Evolutionary conservation across 441 rosid species (phyloP), one percentile per base, ranked within the genome.

Genomic region (Adansonia gregorii): DNA sequence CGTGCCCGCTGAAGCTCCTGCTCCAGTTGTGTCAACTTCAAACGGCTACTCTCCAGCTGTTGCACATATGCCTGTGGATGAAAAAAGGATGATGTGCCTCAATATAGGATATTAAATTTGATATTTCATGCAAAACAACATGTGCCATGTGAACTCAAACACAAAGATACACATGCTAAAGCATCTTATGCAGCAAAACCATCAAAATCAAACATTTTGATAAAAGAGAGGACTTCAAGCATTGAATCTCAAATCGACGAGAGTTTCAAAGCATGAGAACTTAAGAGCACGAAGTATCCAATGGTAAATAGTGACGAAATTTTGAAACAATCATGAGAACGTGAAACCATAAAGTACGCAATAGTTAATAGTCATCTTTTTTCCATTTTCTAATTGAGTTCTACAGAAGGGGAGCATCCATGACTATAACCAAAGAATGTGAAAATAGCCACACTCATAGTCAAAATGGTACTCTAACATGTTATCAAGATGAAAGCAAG

Each of bases 1-100:
- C 99, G 90, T 68, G 99, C 99, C 78, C 97, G 93, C 81, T 97
- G 99, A 55, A 97, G 93, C 86, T 94, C 99, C 87, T 97, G 99
- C 84, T 97, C 98, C 66, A 97, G 88, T 78, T 94, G 98, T 59
- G 94, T 91, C 78, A 94, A 88, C 91, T 96, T 96, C 86, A 96
- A 81, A 48, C 98, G 89, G 79, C 99, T 96, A 82, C 90, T 96
- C 85, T 97, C 98, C 82, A 94, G 87, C 83, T 97, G 98, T 81
- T 94, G 98, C 80, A 97, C 99, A 83, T 97, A 93, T 68, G 97
- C 98, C 99, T 97, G 79, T 0, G 22, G 45, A 77, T 2, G 74
- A 73, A 85, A 51, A 65, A 76, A 75, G 66, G 41, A 70, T 22
- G 17, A 59, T 72, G 74, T 17, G 78, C 59, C 67, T 66, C 56